Evolutionary conservation across 352 stramenopile genomes (phyloP).

Genomic region (Phytophthora crassamura): DNA sequence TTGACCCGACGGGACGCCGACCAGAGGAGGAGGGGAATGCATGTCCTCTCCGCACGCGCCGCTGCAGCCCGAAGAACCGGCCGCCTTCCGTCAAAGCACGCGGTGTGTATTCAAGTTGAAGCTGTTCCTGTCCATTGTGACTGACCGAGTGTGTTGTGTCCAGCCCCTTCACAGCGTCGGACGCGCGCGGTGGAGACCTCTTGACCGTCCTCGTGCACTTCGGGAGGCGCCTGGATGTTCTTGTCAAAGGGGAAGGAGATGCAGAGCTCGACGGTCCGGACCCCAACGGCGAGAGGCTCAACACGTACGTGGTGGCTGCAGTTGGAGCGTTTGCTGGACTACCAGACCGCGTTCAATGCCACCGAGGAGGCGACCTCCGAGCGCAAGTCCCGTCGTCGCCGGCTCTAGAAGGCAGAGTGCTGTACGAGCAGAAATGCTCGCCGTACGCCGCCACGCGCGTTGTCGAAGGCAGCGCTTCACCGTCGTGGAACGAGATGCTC

Average conservation of each 20-base stretch:
- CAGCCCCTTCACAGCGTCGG: slow-evolving; percentile 65
- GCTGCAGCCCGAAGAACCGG: slow-evolving; percentile 27
- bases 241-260: slow-evolving; percentile 8
- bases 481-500: slow-evolving; percentile 77
- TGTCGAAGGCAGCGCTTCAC: slow-evolving; percentile 40
- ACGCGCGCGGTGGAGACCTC: slow-evolving; percentile 41
- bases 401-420: slow-evolving; percentile 11
- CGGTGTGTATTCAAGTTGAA: slow-evolving; percentile 27
- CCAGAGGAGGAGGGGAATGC: slow-evolving; percentile 36
- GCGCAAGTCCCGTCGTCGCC: not conserved
- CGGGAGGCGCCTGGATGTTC: slow-evolving; percentile 44
- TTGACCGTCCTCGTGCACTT: slow-evolving; percentile 65
- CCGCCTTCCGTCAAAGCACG: slow-evolving; percentile 2
- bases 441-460: slow-evolving; percentile 74
- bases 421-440: slow-evolving; percentile 62
- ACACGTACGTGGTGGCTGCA: slow-evolving; percentile 47
- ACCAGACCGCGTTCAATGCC: slow-evolving; percentile 7
- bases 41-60: slow-evolving; percentile 44
- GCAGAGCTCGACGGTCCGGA: slow-evolving; percentile 3
- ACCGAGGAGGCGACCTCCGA: slow-evolving; percentile 16
- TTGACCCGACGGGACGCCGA: slow-evolving; percentile 18
- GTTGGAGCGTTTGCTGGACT: slow-evolving; percentile 34
- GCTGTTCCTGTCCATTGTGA: slow-evolving; percentile 1
- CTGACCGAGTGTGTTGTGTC: not conserved
- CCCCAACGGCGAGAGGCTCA: slow-evolving; percentile 9